A percentile compares a stretch with the other conserved stretches of the same genome.
Evolutionary conservation across 2,329 filamentous ascomycete species (phyloP).

Genomic region (Leptodontidium sp.): DNA sequence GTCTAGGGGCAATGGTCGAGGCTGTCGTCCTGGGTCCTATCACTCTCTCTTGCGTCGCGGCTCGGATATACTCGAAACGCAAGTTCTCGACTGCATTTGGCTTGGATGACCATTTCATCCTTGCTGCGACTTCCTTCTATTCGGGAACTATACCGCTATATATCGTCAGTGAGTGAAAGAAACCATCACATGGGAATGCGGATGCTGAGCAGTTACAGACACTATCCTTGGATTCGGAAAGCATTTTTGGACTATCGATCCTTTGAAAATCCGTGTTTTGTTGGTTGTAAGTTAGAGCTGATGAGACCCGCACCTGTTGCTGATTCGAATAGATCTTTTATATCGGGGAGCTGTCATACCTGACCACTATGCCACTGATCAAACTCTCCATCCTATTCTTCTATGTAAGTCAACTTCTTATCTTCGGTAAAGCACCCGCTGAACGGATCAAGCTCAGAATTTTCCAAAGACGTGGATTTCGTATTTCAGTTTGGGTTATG

Average conservation of each 20-base stretch:
- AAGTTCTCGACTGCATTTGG: not conserved
- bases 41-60: not conserved
- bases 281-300: not conserved
- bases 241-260: constrained; percentile 3
- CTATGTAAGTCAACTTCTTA: not conserved
- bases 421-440: no score
- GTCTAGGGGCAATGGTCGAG: not conserved
- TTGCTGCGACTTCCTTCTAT: not conserved
- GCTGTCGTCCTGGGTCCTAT: not conserved
- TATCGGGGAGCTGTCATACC: not conserved
- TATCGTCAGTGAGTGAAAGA: not conserved
- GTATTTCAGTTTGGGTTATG: not conserved
- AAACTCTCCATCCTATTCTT: constrained; percentile 6
- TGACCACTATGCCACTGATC: not conserved
- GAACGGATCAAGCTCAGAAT: not conserved
- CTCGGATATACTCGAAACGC: not conserved
- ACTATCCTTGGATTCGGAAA: not conserved
- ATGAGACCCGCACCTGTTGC: not conserved
- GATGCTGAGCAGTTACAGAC: not conserved
- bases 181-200: not conserved
- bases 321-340: not conserved
- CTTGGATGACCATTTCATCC: not conserved
- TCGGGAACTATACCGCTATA: not conserved
- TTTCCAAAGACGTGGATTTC: not conserved
- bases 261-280: not conserved